Conservation (phyloP, 2,329 filamentous ascomycete species). For the Lomentospora prolificans region DNA sequence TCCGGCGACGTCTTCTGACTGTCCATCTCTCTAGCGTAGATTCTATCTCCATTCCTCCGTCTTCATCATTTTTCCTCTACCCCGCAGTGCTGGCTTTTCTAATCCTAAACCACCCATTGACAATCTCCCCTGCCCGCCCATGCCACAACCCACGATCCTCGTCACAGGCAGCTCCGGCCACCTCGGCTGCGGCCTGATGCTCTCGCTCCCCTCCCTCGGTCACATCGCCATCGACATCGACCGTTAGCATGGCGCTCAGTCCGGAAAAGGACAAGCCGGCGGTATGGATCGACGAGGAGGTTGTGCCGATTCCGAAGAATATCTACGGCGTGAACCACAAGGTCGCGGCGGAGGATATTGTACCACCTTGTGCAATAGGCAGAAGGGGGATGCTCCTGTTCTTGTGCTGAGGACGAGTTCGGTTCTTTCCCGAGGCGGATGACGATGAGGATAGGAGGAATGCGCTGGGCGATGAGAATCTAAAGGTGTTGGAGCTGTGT, state of each 20-base stretch:
- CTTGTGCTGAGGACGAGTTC: slow-evolving; percentile 34
- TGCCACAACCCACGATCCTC: slow-evolving; percentile 22
- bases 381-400: slow-evolving; percentile 28
- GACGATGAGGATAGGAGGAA: slow-evolving; percentile 30
- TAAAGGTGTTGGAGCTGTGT: slow-evolving; percentile 37
- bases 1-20: no score
- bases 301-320: slow-evolving; percentile 33
- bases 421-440: slow-evolving; percentile 39
- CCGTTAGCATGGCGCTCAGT: slow-evolving; percentile 29
- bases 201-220: slow-evolving; percentile 23
- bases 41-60: neutral
- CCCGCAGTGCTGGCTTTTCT: no score
- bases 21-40: no score
- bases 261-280: slow-evolving; percentile 25
- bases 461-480: slow-evolving; percentile 28
- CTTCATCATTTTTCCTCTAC: no score
- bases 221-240: slow-evolving; percentile 35
- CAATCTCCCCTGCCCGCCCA: neutral
- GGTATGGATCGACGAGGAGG: slow-evolving; percentile 32
- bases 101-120: no score
- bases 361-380: slow-evolving; percentile 30
- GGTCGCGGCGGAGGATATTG: slow-evolving; percentile 35
- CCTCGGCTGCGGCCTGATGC: slow-evolving; percentile 35
- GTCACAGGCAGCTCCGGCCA: slow-evolving; percentile 38
- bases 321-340: slow-evolving; percentile 41